Base-by-base conservation (phyloP, 2,329 filamentous ascomycete species). In the Pseudogymnoascus sp. region DNA sequence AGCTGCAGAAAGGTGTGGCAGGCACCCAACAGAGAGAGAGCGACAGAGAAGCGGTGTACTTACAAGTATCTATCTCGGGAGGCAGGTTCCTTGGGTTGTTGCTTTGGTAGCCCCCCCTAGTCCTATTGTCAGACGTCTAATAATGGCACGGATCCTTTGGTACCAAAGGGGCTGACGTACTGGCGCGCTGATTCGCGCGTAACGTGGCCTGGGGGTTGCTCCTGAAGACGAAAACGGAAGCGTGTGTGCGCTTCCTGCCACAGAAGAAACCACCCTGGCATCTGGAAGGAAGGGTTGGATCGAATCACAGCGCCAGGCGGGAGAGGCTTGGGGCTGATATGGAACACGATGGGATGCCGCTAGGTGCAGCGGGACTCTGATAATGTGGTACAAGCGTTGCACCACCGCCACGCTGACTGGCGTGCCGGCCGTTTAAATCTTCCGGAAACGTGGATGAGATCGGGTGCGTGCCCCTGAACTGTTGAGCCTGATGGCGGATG, bases 381-480 rank as follows among this genome's bases (percentile, higher is more conserved):
- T 31, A 35, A 35, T 8, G 33, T 10, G 26, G 24, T 50, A 10
- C 26, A 13, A 50, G 11, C 44, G 44, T 50, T 50, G 44, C 44
- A 50, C 44, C 24, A 50, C 7, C 13, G n/a, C 44, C 44, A 15
- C 26, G 44, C 44, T 50, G 44, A 50, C 44, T 50, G 44, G 44
- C 41, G 44, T 4, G 17, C 13, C 13, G 31, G 26, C 44, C 44
- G 44, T 31, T 50, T 31, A 50, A 50, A 50, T 31, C 24, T 31
- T 31, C 44, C 44, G 44, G 24, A 50, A 50, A 50, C 44, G 44
- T 50, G 44, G 44, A 31, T 50, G 44, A 31, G 44, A 50, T 50
- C 26, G 24, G 13, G 39, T 41, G 39, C 44, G 44, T 50, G 44
- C 44, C 44, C 44, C 44, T 50, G 44, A 2, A 26, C 31, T 50